Evolutionary conservation across 768 basidiomycete genomes (phyloP).

Genomic region (Scleroderma citrinum): DNA sequence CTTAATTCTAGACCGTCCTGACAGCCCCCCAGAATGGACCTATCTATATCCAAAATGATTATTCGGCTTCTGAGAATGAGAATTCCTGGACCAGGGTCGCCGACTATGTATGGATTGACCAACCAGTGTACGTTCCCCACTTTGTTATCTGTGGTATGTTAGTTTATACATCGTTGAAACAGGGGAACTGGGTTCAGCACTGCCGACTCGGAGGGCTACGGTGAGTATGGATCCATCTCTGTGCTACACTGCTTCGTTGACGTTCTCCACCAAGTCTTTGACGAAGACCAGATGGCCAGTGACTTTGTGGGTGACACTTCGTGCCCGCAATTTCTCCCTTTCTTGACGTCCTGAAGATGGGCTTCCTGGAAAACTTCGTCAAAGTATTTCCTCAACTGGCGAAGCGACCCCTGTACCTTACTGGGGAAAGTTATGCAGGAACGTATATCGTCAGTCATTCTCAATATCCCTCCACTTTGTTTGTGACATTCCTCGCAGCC

Average conservation of each 20-base stretch:
- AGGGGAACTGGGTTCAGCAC: constrained; percentile 64
- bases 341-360: constrained; percentile 42
- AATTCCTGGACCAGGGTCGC: constrained; percentile 55
- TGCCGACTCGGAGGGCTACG: constrained; percentile 53
- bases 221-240: constrained; percentile 27
- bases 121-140: constrained; percentile 46
- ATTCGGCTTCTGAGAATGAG: constrained; percentile 43
- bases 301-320: constrained; percentile 36
- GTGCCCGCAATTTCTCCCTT: neutral
- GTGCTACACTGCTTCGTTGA: neutral
- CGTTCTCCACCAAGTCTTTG: constrained; percentile 33
- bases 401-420: constrained; percentile 59
- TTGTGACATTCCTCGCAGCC: constrained; percentile 37
- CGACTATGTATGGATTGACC: constrained; percentile 71
- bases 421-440: constrained; percentile 74
- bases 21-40: constrained; percentile 54
- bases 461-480: neutral
- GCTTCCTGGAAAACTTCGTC: constrained; percentile 64
- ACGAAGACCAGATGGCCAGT: constrained; percentile 61
- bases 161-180: constrained; percentile 5
- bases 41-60: constrained; percentile 49
- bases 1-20: neutral
- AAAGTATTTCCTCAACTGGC: constrained; percentile 68
- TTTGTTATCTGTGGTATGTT: neutral
- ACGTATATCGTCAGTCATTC: constrained; percentile 51